Conservation (phyloP, 169 alveolate genomes). For the Theileria parva region DNA sequence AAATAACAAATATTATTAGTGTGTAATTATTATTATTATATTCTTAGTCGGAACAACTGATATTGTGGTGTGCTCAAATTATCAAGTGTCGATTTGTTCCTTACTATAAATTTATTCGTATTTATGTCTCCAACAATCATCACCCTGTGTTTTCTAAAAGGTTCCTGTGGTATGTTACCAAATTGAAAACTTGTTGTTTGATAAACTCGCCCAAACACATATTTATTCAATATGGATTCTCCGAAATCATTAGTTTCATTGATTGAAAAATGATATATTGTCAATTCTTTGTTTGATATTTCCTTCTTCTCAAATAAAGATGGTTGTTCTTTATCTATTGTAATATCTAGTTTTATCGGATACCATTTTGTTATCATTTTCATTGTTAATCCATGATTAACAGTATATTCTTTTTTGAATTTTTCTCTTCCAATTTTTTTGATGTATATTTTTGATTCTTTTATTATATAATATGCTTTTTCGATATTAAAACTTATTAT, state of each 20-base stretch:
- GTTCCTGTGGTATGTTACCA: not conserved
- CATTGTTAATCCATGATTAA: not conserved
- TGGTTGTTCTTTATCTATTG: not conserved
- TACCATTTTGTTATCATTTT: not conserved
- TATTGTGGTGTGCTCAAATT: not conserved
- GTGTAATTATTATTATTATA: not conserved
- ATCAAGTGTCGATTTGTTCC: not conserved
- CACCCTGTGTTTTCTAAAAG: not conserved
- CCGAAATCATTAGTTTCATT: not conserved
- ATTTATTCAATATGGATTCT: not conserved
- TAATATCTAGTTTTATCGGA: constrained; percentile 3
- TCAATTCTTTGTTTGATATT: not conserved
- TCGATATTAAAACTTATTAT: not conserved
- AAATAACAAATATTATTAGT: too few species aligned
- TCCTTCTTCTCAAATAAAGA: not conserved
- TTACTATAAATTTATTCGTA: not conserved
- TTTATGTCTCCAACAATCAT: not conserved
- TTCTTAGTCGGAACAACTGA: not conserved
- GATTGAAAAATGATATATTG: not conserved
- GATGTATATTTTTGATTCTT: not conserved
- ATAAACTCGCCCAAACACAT: not conserved
- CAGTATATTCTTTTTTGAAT: too few species aligned
- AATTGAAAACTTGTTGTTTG: too few species aligned
- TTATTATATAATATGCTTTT: not conserved
- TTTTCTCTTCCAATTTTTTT: too few species aligned